phyloP scores from a whole-genome alignment of 257 asterid genomes.

The Pogostemon cablin region DNA sequence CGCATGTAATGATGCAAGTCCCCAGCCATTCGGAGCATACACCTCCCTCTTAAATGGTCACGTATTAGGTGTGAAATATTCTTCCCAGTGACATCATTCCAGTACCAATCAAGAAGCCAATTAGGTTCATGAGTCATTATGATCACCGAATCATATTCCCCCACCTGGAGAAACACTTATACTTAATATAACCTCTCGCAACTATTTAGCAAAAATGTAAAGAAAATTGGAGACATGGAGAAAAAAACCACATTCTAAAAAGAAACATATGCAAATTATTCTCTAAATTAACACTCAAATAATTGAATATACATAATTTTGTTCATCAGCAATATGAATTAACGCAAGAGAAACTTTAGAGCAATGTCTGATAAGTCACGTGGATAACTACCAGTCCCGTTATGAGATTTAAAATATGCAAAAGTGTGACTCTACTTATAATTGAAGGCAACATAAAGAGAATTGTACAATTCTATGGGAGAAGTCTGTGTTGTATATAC shows the following conservation, averaged over 20 bases:
- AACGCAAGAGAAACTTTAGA: neutral
- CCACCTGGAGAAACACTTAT: constrained; percentile 55
- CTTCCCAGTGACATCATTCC: constrained; percentile 75
- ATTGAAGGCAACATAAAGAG: neutral
- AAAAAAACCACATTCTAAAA: neutral
- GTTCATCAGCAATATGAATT: neutral
- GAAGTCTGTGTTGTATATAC: neutral
- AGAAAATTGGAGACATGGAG: neutral
- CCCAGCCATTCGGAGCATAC: constrained; percentile 93
- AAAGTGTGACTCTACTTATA: neutral
- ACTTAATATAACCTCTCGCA: neutral
- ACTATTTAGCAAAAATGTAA: neutral
- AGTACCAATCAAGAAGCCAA: constrained; percentile 98
- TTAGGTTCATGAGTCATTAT: constrained; percentile 97
- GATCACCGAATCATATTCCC: constrained; percentile 79
- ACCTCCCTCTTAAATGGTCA: constrained; percentile 83
- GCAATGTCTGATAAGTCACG: neutral
- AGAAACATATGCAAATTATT: neutral
- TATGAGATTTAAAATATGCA: neutral
- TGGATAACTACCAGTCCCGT: neutral
- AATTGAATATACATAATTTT: constrained; percentile 5
- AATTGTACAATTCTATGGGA: constrained; percentile 1
- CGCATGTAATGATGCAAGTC: constrained; percentile 99
- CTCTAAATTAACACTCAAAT: neutral
- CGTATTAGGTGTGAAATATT: constrained; percentile 74